phyloP scores from a whole-genome alignment of 129 eudicot genomes.

The Saposhnikovia divaricata region DNA sequence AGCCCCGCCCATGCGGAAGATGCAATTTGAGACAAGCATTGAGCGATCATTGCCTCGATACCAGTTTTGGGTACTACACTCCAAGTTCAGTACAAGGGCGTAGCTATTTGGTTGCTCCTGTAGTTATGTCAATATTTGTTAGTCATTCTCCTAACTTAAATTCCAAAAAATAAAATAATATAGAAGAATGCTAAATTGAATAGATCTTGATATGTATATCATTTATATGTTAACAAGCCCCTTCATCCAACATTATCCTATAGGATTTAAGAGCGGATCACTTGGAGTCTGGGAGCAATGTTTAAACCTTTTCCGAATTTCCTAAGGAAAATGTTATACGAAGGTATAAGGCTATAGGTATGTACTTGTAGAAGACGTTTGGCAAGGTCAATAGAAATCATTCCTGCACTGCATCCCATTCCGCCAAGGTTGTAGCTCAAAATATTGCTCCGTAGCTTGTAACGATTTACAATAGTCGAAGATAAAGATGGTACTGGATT shows the following conservation, averaged over 20 bases:
- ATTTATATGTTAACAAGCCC: too few relatives aligned
- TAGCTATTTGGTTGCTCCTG: slow-evolving; percentile 35
- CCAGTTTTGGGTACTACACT: slow-evolving; percentile 21
- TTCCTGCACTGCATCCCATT: slow-evolving; percentile 64
- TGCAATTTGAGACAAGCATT: slow-evolving; percentile 25
- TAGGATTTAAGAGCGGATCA: too few relatives aligned
- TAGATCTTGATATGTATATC: too few relatives aligned
- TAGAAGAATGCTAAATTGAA: too few relatives aligned
- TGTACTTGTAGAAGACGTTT: slow-evolving; percentile 50
- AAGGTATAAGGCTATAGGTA: too few relatives aligned
- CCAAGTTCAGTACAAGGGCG: slow-evolving; percentile 48
- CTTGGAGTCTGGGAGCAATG: too few relatives aligned
- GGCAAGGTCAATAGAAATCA: slow-evolving; percentile 41
- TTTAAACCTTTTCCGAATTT: too few relatives aligned
- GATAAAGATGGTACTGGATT: slow-evolving; percentile 44
- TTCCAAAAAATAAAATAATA: too few relatives aligned
- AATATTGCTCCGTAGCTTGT: slow-evolving; percentile 43
- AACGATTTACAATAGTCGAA: slow-evolving; percentile 43
- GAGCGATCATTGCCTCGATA: slow-evolving; percentile 41
- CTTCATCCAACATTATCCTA: too few relatives aligned
- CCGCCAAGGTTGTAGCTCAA: slow-evolving; percentile 47
- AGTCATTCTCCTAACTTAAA: too few relatives aligned
- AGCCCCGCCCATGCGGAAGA: slow-evolving; percentile 50
- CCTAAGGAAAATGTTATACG: too few relatives aligned
- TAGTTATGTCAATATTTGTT: too few relatives aligned